These are phyloP conservation scores for Oryza glaberrima DNA, from an alignment of 176 grass and related monocot genomes.

Conservation along the genomic window DNA sequence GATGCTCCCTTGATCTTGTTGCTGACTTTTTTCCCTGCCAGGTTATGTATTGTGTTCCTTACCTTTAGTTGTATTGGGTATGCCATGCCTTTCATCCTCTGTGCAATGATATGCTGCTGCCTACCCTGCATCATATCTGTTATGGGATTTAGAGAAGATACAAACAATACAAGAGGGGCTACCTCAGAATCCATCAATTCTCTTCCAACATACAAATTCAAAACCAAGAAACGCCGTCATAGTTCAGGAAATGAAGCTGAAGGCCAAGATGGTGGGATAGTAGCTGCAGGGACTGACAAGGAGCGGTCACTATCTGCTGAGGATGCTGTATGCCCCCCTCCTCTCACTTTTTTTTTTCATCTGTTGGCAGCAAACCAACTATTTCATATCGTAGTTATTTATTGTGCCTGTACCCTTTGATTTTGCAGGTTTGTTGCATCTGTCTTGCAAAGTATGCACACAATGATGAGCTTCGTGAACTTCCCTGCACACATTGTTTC, in stretches of 20 bases:
- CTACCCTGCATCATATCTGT: constrained; percentile 91
- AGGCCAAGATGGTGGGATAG: constrained; percentile 67
- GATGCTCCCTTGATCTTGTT: neutral
- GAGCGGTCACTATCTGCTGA: constrained; percentile 78
- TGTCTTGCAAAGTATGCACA: constrained; percentile 86
- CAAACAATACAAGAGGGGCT: constrained; percentile 78
- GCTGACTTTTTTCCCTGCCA: constrained; percentile 47
- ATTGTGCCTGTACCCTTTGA: neutral
- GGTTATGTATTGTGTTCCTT: constrained; percentile 97
- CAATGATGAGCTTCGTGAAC: constrained; percentile 91
- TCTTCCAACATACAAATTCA: constrained; percentile 93
- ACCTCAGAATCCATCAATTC: constrained; percentile 82
- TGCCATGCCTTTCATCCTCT: constrained; percentile 95
- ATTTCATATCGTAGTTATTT: constrained; percentile 8
- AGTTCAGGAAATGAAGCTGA: constrained; percentile 55
- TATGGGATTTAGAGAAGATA: constrained; percentile 92
- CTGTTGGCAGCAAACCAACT: neutral
- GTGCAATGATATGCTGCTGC: constrained; percentile 91
- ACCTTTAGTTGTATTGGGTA: constrained; percentile 96
- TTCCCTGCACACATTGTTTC: constrained; percentile 89
- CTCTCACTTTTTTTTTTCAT: neutral
- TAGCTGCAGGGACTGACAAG: constrained; percentile 82
- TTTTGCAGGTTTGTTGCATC: constrained; percentile 84
- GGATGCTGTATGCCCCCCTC: constrained; percentile 63
- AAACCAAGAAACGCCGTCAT: constrained; percentile 67